Conservation (phyloP, 2,329 filamentous ascomycete species). For the Trichoderma sp. region DNA sequence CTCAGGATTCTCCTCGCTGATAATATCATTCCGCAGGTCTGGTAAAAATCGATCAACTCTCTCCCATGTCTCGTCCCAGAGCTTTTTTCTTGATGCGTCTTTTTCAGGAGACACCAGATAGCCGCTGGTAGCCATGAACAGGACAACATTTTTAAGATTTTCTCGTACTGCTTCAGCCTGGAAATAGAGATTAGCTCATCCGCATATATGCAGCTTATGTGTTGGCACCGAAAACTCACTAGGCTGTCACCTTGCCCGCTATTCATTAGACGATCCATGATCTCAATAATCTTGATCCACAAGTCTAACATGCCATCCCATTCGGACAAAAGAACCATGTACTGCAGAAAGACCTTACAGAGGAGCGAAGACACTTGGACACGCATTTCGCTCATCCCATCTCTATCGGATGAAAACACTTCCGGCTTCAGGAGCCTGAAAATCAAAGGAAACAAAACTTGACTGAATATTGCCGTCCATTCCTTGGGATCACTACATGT, state of each 20-base stretch:
- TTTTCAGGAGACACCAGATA: slow-evolving; percentile 72
- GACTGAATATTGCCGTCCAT: slow-evolving; percentile 93
- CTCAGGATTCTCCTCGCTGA: slow-evolving; percentile 8
- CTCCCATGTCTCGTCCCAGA: slow-evolving; percentile 67
- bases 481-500: slow-evolving; percentile 82
- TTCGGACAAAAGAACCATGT: slow-evolving; percentile 79
- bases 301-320: slow-evolving; percentile 89
- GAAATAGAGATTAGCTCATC: slow-evolving; percentile 1
- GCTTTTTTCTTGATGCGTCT: slow-evolving; percentile 55
- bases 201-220: neutral
- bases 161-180: slow-evolving; percentile 94
- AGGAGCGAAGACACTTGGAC: slow-evolving; percentile 88
- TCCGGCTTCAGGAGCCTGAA: slow-evolving; percentile 87
- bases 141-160: slow-evolving; percentile 90
- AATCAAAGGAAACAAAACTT: slow-evolving; percentile 92
- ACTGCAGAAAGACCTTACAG: slow-evolving; percentile 94
- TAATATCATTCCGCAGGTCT: slow-evolving; percentile 54
- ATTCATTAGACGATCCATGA: slow-evolving; percentile 96
- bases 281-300: slow-evolving; percentile 88
- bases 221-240: slow-evolving; percentile 52
- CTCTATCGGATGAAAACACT: slow-evolving; percentile 85
- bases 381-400: slow-evolving; percentile 93
- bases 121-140: slow-evolving; percentile 91
- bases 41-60: slow-evolving; percentile 66
- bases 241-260: slow-evolving; percentile 88